Evolutionary conservation across 164 flowering plant species (phyloP), one percentile per base, ranked within the genome.

Genomic region (Cinnamomum chago): DNA sequence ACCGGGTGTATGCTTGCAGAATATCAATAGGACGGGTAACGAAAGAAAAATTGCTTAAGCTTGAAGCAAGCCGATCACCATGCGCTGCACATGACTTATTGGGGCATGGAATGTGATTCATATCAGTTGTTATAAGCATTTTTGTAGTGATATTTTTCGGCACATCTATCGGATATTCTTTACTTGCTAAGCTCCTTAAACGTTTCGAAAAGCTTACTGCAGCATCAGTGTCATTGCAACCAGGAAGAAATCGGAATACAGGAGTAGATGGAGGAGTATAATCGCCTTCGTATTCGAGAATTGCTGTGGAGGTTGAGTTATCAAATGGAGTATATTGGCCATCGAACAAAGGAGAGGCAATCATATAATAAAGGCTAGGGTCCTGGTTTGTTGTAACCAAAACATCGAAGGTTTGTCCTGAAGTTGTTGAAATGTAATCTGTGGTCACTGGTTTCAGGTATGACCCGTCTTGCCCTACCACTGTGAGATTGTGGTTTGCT

Each of bases 21-120:
- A 90, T 72, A 51, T 81, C 87, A 13, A 84, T 76, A 0, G 67
- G 3, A 0, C 89, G 89, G 10, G 5, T 24, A 10, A 72, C 82
- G 60, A 85, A 90, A 73, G 85, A 86, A 3, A 85, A 75, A 81
- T 90, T 88, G 84, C 83, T 87, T 73, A 90, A 33, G 73, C 87
- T 83, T 1, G 92, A 83, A 3, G 89, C 76, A 0, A 86, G 65
- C 1, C 84, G n/a, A 17, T 67, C 78, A 3, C 90, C 87, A 0
- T 85, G 83, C 2, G 87, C 88, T 1, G 15, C 50, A 50, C 79
- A 79, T 2, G 78, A 47, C 0, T 20, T 40, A 13, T 73, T 47
- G 6, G 23, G 6, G 60, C 82, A 79, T 0, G 72, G 79, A 3
- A 75, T 1, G n/a, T 51, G 11, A 50, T 75, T 77, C 18, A 79